Evolutionary conservation across 805 yeast species (phyloP).

Genomic region (Wickerhamomyces sydowiorum): DNA sequence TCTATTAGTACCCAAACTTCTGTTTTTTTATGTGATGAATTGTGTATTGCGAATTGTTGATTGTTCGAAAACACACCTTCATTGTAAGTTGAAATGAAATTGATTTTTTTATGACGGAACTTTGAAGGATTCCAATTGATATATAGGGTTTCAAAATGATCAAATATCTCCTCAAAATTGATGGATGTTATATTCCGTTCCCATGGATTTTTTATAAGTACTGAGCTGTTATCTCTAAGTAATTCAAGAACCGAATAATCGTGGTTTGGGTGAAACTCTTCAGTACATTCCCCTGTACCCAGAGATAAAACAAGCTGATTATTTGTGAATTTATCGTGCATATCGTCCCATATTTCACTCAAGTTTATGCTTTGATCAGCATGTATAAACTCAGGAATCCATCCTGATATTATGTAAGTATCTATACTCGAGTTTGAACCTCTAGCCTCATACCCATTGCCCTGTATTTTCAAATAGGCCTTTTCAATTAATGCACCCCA

Average conservation of each 20-base stretch:
- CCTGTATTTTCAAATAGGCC: conserved; percentile 57
- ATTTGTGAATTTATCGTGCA: conserved; percentile 25
- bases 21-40: conserved; percentile 21
- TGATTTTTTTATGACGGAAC: conserved; percentile 20
- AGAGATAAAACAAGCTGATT: conserved; percentile 48
- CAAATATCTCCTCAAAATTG: conserved; percentile 25
- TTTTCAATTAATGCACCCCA: conserved; percentile 80
- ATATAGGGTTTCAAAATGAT: conserved; percentile 47
- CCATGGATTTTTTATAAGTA: conserved; percentile 46
- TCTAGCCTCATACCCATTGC: conserved; percentile 46
- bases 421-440: conserved; percentile 81
- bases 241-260: conserved; percentile 61
- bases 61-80: conserved; percentile 17
- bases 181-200: conserved; percentile 5
- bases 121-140: conserved; percentile 56
- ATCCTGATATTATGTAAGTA: conserved; percentile 59
- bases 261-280: conserved; percentile 48
- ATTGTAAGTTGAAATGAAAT: conserved; percentile 25
- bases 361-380: conserved; percentile 28
- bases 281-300: conserved; percentile 56
- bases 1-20: conserved; percentile 47
- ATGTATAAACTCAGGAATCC: conserved; percentile 58
- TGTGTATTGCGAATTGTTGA: conserved; percentile 41
- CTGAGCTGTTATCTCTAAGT: conserved; percentile 8
- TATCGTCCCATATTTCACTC: conserved; percentile 27